Base-by-base conservation (phyloP, 805 yeast genomes). In the Monosporozyma aerobia region DNA sequence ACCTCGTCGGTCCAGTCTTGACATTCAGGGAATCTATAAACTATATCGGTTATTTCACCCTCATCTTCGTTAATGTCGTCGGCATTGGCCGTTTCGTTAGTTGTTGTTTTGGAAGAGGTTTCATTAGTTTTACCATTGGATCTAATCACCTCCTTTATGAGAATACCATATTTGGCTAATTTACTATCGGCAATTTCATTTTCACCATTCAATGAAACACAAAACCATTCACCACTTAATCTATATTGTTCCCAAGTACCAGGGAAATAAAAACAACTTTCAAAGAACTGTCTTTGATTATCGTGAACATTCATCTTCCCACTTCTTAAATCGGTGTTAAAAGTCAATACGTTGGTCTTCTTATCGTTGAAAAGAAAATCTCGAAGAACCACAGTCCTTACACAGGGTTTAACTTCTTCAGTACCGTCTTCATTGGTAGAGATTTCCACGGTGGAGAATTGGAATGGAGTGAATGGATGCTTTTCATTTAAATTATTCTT, bases 361-460 rank as follows among this genome's bases (percentile, higher is more conserved):
- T 76, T 76, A 62, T 86, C 87, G 61, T 80, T 75, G 63, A 87
- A 88, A 49, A 88, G 70, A 67, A 86, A 88, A 8, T 90, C 94
- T 48, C 95, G 75, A 58, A 73, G 79, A 4, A 87, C 80, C 54
- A 87, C 78, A 0, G 94, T 83, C 58, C 95, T 71, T 48, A 81
- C 83, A 50, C 74, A 76, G 3, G 96, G 95, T 58, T 59, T 80
- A n/a, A 13, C 22, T 30, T 29, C 51, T 37, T 33, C 50, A 30
- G 32, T 29, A 29, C 33, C 44, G 5, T 16, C 37, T 9, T 41
- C 45, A 41, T 41, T n/a, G 11, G 30, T 41, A 23, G 45, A 19
- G 3, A 41, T 23, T 27, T 51, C 86, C 37, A 85, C 79, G 5
- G 90, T 86, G 48, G 88, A 81, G 51, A 87, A 77, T 56, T 84